A percentile compares a stretch with the other conserved stretches of the same genome.
Conservation (phyloP, 2,329 filamentous ascomycete species). For the Fusarium devonianum region DNA sequence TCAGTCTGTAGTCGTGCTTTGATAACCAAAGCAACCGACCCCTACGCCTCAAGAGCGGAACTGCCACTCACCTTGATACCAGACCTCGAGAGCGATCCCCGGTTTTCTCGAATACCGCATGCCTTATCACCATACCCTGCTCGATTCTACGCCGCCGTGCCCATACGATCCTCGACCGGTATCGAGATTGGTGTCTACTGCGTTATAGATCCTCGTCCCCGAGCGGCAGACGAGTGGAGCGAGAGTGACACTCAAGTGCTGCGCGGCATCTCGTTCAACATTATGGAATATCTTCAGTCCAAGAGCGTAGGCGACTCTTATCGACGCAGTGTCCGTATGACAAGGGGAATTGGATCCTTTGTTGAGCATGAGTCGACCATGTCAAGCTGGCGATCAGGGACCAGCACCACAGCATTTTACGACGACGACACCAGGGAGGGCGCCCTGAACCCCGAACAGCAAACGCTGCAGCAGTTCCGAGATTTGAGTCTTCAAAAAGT, state of each 20-base stretch:
- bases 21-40: slow-evolving; percentile 1
- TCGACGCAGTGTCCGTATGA: slow-evolving; percentile 48
- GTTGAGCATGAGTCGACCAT: slow-evolving; percentile 46
- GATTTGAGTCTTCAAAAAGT: slow-evolving; percentile 4
- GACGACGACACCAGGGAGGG: slow-evolving; percentile 21
- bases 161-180: slow-evolving; percentile 48
- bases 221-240: slow-evolving; percentile 32
- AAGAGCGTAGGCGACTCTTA: slow-evolving; percentile 40
- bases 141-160: slow-evolving; percentile 52
- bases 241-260: slow-evolving; percentile 39
- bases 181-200: slow-evolving; percentile 53
- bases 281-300: slow-evolving; percentile 49
- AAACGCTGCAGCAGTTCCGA: slow-evolving; percentile 16
- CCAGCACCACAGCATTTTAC: slow-evolving; percentile 12
- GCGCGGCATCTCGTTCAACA: slow-evolving; percentile 41
- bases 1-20: slow-evolving; percentile 43
- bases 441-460: slow-evolving; percentile 21
- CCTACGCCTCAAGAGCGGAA: neutral
- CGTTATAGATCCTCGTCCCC: slow-evolving; percentile 35
- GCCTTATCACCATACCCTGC: slow-evolving; percentile 27
- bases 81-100: slow-evolving; percentile 44
- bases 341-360: slow-evolving; percentile 49
- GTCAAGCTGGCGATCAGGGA: slow-evolving; percentile 36
- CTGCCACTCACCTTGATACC: slow-evolving; percentile 47
- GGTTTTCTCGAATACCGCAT: slow-evolving; percentile 39